Base-by-base conservation (phyloP, 2,329 filamentous ascomycete genomes). In the Ramularia collo-cygni region DNA sequence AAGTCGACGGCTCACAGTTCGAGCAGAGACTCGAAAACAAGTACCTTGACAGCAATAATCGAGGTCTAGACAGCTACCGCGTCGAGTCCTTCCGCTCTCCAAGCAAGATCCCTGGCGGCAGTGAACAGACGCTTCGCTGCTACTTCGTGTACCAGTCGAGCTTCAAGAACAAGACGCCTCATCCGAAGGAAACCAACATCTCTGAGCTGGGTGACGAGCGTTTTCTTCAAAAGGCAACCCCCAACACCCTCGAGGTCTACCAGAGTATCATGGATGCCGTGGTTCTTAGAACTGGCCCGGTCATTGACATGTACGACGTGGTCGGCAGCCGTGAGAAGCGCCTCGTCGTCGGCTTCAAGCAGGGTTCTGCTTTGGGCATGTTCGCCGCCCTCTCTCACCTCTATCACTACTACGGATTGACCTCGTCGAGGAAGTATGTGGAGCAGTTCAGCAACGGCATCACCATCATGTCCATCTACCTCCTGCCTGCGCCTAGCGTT, bases 71-170 rank as follows among this genome's bases (percentile, higher is more conserved):
- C 62, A 79, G 79, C 54, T 98, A 93, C 71, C 85, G 92, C 37
- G 87, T 98, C 24, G 92, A 98, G 74, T 95, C 90, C 15, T 98
- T 98, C 78, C 82, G 92, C 47, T 95, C 92, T 2, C 82, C 85
- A 3, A 89, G 84, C 47, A 79, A 82, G 21, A 72, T 96, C 29
- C 85, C 85, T 7, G 74, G 79, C 31, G 48, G 75, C 77, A 83
- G 33, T 41, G 83, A 88, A 58, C 81, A 90, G 42, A 86, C 90
- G 39, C 73, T 98, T 40, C 84, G 92, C 47, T 98, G 92, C 72
- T 98, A 98, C 71, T 98, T 98, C 62, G 88, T 98, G 53, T 98
- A 98, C 72, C 86, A 95, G 66, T 95, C 90, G 65, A 80, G 84
- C 59, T 98, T 96, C 65, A 80, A 79, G 52, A 79, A 90, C 56